Percentiles rank a stretch among this genome's conserved stretches.
Evolutionary conservation across 2,329 filamentous ascomycete species (phyloP).

Genomic region (Pestalotiopsis fici): DNA sequence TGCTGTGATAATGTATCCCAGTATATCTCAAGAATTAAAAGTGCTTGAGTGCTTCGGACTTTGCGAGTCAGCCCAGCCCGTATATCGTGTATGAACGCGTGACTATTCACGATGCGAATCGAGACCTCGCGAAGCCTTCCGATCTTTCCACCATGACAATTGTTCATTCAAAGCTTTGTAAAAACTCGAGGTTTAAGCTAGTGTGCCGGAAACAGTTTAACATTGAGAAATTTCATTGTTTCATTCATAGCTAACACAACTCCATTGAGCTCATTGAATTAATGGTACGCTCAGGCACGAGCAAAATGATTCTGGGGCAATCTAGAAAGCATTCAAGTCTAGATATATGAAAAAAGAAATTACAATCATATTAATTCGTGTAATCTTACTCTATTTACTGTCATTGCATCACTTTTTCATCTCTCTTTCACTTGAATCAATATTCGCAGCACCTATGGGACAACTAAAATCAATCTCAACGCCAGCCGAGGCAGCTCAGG

Average conservation of each 20-base stretch:
- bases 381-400: background rate
- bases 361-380: no score
- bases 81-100: background rate
- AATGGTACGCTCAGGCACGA: no score
- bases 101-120: no score
- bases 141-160: background rate
- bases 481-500: background rate
- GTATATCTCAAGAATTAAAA: no score
- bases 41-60: no score
- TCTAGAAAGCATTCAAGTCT: background rate
- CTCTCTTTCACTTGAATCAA: background rate
- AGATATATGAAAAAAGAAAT: no score
- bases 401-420: background rate
- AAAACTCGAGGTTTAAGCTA: background rate
- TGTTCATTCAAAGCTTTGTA: background rate
- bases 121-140: background rate
- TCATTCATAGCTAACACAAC: background rate
- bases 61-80: no score
- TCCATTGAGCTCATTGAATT: background rate
- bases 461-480: background rate
- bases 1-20: no score
- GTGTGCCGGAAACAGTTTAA: background rate
- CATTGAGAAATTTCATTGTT: background rate
- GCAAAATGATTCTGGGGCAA: background rate
- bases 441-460: background rate